These are phyloP conservation scores for Candida glucosophila DNA, from an alignment of 1,139 yeast genomes.

Conservation along the genomic window DNA sequence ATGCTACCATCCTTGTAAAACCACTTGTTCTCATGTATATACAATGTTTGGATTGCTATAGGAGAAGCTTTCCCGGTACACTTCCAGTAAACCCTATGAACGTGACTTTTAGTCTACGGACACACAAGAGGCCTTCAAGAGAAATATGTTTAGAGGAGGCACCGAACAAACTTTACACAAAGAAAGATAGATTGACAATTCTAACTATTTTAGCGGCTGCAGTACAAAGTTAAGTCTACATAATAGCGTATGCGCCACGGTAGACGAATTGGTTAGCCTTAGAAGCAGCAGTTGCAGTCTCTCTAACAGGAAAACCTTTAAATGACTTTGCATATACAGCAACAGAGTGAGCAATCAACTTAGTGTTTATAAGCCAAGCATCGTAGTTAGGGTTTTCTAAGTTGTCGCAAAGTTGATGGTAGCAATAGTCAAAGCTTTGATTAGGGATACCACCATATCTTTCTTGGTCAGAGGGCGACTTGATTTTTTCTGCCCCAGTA, in stretches of 20 bases:
- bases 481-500: slow-evolving; percentile 84
- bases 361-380: slow-evolving; percentile 78
- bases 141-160: too few relatives aligned
- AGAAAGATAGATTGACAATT: too few relatives aligned
- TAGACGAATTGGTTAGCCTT: slow-evolving; percentile 10
- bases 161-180: too few relatives aligned
- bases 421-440: slow-evolving; percentile 72
- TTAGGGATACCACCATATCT: slow-evolving; percentile 65
- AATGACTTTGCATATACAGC: slow-evolving; percentile 73
- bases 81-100: too few relatives aligned
- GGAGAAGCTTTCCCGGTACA: too few relatives aligned
- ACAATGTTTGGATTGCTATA: too few relatives aligned
- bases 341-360: slow-evolving; percentile 84
- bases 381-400: slow-evolving; percentile 69
- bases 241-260: slow-evolving; percentile 15
- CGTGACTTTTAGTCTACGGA: too few relatives aligned
- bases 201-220: too few relatives aligned
- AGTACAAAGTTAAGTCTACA: too few relatives aligned
- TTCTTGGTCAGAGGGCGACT: slow-evolving; percentile 47
- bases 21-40: too few relatives aligned
- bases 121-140: too few relatives aligned
- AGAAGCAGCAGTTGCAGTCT: slow-evolving; percentile 9
- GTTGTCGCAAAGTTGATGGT: slow-evolving; percentile 82
- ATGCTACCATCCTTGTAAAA: too few relatives aligned
- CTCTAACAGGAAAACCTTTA: slow-evolving; percentile 60